These are phyloP conservation scores for Russula sp. DNA, from an alignment of 768 basidiomycete genomes.

Conservation along the genomic window DNA sequence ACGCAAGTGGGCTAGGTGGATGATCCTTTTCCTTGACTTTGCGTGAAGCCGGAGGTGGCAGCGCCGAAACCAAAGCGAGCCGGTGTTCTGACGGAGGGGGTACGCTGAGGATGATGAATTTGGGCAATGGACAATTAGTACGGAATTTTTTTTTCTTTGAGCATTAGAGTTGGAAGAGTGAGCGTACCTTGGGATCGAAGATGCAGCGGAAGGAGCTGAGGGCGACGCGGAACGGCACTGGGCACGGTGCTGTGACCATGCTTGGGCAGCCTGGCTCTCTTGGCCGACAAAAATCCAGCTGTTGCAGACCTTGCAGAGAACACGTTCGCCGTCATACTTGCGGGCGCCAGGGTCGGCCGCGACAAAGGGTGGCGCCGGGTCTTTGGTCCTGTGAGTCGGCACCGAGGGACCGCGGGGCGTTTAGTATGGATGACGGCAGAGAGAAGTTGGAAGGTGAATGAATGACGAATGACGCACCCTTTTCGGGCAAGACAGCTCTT, in stretches of 20 bases:
- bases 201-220: constrained; percentile 13
- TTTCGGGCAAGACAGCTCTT: constrained; percentile 79
- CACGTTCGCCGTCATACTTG: constrained; percentile 66
- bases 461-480: constrained; percentile 38
- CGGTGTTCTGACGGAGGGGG: constrained; percentile 32
- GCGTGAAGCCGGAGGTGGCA: constrained; percentile 16
- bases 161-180: background rate
- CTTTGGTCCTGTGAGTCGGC: constrained; percentile 44
- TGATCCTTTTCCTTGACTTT: constrained; percentile 15
- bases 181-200: constrained; percentile 9
- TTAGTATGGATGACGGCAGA: background rate
- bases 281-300: constrained; percentile 55
- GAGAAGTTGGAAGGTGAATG: background rate
- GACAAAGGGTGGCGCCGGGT: constrained; percentile 48
- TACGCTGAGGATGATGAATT: constrained; percentile 20
- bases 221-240: constrained; percentile 40
- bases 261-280: constrained; percentile 60
- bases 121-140: background rate
- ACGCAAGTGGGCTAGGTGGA: background rate
- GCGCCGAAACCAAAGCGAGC: constrained; percentile 28
- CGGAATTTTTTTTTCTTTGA: background rate
- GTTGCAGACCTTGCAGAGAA: constrained; percentile 63
- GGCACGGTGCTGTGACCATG: constrained; percentile 57
- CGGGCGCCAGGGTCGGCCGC: constrained; percentile 56
- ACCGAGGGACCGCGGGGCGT: constrained; percentile 23